Percentiles rank a stretch among this genome's conserved stretches.
Evolutionary conservation across 805 yeast species (phyloP).

Genomic region (Debaryomyces tyrocola): DNA sequence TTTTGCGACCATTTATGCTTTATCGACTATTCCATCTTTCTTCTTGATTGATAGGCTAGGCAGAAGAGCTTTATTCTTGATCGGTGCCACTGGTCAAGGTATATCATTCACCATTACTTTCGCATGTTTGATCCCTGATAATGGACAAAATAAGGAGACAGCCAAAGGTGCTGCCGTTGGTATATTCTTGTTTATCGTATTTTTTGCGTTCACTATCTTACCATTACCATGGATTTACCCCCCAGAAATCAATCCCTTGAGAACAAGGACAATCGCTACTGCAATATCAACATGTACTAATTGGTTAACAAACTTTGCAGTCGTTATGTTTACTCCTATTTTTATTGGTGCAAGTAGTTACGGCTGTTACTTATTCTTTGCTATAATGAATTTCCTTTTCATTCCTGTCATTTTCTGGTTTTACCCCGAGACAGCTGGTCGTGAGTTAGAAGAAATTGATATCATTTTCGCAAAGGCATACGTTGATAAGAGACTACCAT

Average conservation of each 20-base stretch:
- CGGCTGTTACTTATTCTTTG: constrained; percentile 24
- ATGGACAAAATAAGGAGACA: constrained; percentile 6
- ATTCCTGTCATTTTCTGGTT: constrained; percentile 56
- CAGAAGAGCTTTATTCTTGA: constrained; percentile 33
- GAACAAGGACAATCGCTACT: constrained; percentile 36
- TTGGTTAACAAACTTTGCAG: constrained; percentile 37
- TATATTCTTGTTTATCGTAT: constrained; percentile 30
- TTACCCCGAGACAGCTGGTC: constrained; percentile 76
- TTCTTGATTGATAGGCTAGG: constrained; percentile 35
- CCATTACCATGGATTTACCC: constrained; percentile 40
- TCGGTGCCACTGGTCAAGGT: constrained; percentile 32
- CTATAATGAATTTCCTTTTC: constrained; percentile 11
- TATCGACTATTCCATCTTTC: constrained; percentile 33
- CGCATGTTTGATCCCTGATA: constrained; percentile 15
- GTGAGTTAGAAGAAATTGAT: constrained; percentile 73
- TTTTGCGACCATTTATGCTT: constrained; percentile 31
- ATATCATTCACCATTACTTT: constrained; percentile 28
- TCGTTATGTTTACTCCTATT: constrained; percentile 38
- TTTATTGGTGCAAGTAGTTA: constrained; percentile 26
- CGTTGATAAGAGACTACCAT: constrained; percentile 52
- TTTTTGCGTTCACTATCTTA: constrained; percentile 32
- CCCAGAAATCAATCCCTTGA: constrained; percentile 37
- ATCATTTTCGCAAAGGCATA: constrained; percentile 50
- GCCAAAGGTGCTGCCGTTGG: constrained; percentile 30
- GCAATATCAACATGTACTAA: constrained; percentile 36